These are phyloP conservation scores for Candida bentonensis DNA, from an alignment of 805 yeast genomes.

Conservation along the genomic window DNA sequence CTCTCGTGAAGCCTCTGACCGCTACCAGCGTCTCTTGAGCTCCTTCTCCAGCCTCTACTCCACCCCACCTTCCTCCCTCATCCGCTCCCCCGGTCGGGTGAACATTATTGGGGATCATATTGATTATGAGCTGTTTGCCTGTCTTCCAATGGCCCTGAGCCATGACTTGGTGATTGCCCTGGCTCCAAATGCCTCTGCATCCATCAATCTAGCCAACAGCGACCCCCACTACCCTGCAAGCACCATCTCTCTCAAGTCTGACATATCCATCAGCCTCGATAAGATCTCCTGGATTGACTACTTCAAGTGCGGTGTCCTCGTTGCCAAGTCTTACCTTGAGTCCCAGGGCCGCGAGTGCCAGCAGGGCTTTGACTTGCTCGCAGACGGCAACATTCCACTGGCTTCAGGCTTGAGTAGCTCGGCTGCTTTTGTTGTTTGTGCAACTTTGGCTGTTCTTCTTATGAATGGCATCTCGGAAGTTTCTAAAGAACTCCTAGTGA, in stretches of 20 bases:
- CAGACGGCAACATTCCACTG: constrained; percentile 56
- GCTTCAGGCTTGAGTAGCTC: constrained; percentile 61
- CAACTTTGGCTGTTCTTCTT: constrained; percentile 41
- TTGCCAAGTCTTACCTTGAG: constrained; percentile 37
- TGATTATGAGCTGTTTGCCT: constrained; percentile 53
- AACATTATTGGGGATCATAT: constrained; percentile 65
- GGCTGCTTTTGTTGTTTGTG: constrained; percentile 57
- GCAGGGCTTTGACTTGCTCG: constrained; percentile 36
- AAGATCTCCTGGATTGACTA: constrained; percentile 52
- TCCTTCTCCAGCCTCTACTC: background rate
- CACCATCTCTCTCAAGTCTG: constrained; percentile 7
- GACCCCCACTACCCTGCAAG: constrained; percentile 15
- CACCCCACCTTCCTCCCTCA: constrained; percentile 29
- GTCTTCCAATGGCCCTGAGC: constrained; percentile 61
- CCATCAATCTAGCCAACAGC: constrained; percentile 24
- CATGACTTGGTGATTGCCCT: constrained; percentile 43
- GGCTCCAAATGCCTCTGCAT: constrained; percentile 13
- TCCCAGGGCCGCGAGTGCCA: constrained; percentile 20
- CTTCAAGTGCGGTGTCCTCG: constrained; percentile 50
- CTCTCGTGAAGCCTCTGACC: no score
- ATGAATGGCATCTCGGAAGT: constrained; percentile 34
- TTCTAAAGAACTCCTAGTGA: constrained; percentile 38
- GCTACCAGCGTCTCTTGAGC: background rate
- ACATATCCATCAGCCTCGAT: constrained; percentile 33
- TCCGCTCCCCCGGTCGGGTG: constrained; percentile 65